Percentiles rank a stretch among this genome's conserved stretches.
Evolutionary conservation across 805 yeast genomes (phyloP).

Genomic region (Priceomyces haplophilus): DNA sequence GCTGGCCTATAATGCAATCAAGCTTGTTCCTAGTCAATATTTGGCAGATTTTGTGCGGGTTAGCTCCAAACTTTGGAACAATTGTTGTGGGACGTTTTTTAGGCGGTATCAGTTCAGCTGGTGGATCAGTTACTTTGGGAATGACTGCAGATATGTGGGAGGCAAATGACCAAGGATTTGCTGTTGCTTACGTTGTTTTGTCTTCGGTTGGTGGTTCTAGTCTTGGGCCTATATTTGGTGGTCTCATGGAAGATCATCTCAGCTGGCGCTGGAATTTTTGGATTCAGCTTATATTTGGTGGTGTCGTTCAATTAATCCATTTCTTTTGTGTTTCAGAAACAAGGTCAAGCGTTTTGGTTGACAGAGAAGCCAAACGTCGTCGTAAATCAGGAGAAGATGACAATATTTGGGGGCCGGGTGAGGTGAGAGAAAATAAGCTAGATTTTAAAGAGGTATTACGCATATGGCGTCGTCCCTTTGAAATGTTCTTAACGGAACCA

Average conservation of each 20-base stretch:
- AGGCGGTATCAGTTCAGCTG: constrained; percentile 32
- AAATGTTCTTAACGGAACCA: constrained; percentile 37
- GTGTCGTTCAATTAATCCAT: constrained; percentile 29
- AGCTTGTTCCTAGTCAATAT: constrained; percentile 28
- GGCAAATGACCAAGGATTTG: constrained; percentile 29
- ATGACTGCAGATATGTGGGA: constrained; percentile 36
- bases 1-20: constrained; percentile 33
- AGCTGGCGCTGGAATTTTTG: constrained; percentile 25
- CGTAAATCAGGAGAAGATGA: constrained; percentile 29
- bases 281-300: constrained; percentile 37
- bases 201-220: constrained; percentile 31
- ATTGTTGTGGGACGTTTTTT: constrained; percentile 23
- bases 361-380: constrained; percentile 35
- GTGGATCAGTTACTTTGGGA: constrained; percentile 34
- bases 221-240: constrained; percentile 30
- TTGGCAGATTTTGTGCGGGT: constrained; percentile 31
- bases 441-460: constrained; percentile 20
- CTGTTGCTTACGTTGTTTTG: constrained; percentile 31
- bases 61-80: constrained; percentile 27
- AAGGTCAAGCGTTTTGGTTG: constrained; percentile 30
- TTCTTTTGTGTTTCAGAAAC: constrained; percentile 36
- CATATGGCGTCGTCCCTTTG: constrained; percentile 40
- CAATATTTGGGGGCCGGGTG: constrained; percentile 36
- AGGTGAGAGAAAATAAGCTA: constrained; percentile 18
- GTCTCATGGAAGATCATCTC: constrained; percentile 17